Evolutionary conservation across 1,284 basidiomycete species (phyloP), one percentile per base, ranked within the genome.

Genomic region (Leccinum pachyderme): DNA sequence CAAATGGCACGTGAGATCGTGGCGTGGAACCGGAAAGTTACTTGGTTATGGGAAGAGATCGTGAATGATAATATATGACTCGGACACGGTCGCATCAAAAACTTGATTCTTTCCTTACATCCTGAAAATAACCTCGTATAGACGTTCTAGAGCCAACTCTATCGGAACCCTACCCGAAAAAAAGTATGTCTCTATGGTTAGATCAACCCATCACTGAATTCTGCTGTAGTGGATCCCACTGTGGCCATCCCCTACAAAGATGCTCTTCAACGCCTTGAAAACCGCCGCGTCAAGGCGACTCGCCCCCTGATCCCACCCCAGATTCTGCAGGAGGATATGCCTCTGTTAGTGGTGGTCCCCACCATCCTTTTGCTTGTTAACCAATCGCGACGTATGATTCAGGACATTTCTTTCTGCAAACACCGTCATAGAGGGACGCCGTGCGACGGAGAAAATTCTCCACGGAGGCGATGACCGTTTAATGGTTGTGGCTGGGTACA

Each of bases 251-350:
- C 87, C 39, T 87, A 89, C 77, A 82, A 82, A 64, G 87, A 91
- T 58, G 92, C 91, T 39, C 82, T 92, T 61, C 73, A 82, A 52
- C 81, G 88, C 52, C 85, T 97, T 48, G 93, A 95, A 69, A 95
- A 98, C 71, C 79, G 84, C 59, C 79, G 95, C 43, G 93, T 98
- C 59, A 93, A 85, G 71, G 86, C 82, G 25, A 93, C 90, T 41
- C 79, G 93, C 45, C 93, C 93, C 32, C 76, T 96, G 56, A 94
- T 97, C 59, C 94, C 94, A 59, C 93, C 93, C 43, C 91, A 94
- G 68, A 95, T 97, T 61, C 79, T 97, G 4, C 89, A 91, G 64
- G 94, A 97, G 74, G 93, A 97, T 67, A 77, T 87, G 18, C 89
- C 89, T 46, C 74, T 92, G 83, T 87, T 71, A 51, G 81, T 75